These are phyloP conservation scores for Penicillium sumatraense DNA, from an alignment of 2,329 filamentous ascomycete genomes.

Conservation along the genomic window DNA sequence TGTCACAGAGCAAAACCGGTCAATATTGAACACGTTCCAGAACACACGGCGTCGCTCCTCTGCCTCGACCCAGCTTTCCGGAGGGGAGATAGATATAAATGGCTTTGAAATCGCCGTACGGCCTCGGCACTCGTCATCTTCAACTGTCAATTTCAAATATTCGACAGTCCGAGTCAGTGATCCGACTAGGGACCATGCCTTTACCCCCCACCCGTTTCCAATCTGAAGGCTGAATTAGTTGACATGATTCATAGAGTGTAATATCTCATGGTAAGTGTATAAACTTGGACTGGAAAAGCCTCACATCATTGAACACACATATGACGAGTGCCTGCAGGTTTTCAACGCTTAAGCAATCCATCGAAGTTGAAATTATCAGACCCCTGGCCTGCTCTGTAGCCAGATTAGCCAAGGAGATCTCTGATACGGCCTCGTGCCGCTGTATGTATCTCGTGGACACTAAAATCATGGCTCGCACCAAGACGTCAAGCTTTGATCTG, in stretches of 20 bases:
- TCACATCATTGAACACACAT: slow-evolving; percentile 43
- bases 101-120: slow-evolving; percentile 9
- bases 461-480: background rate
- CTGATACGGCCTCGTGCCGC: background rate
- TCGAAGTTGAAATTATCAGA: background rate
- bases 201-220: slow-evolving; percentile 34
- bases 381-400: background rate
- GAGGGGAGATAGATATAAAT: slow-evolving; percentile 31
- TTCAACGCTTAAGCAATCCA: slow-evolving; percentile 19
- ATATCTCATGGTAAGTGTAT: background rate
- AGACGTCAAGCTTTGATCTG: background rate
- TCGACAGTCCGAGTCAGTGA: slow-evolving; percentile 44
- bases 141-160: slow-evolving; percentile 41
- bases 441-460: background rate
- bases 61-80: slow-evolving; percentile 41
- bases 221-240: background rate
- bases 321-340: slow-evolving; percentile 35
- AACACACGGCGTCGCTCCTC: slow-evolving; percentile 49
- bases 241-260: slow-evolving; percentile 12
- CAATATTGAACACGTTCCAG: slow-evolving; percentile 48
- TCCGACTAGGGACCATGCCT: slow-evolving; percentile 44
- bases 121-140: slow-evolving; percentile 15
- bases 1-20: slow-evolving; percentile 42
- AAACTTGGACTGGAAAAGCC: slow-evolving; percentile 22
- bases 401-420: background rate